Evolutionary conservation across 257 asterid species (phyloP), one percentile per base, ranked within the genome.

Genomic region (Datura wrightii): DNA sequence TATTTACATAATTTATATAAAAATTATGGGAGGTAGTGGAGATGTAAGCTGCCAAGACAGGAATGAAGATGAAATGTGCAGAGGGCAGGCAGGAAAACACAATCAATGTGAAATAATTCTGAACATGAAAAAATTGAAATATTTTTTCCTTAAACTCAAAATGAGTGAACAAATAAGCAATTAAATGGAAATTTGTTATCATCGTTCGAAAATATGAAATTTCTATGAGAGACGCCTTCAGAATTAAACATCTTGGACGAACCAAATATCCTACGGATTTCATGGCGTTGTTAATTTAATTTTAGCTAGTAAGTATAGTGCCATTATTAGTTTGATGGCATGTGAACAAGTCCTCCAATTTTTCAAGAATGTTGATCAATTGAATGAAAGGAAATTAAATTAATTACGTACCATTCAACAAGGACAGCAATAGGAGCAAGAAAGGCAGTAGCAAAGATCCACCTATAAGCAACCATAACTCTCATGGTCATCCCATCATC

Each of bases 381-480:
- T 46, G 59, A 50, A 50, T 48, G 9, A 24, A 65, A 24, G 19
- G 1, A 83, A 14, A 16, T 6, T 8, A 83, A 15, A 4, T 2
- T 31, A 53, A 2, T 37, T 16, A 84, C 10, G 34, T 85, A 85
- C 87, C 87, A 67, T 59, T 85, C 87, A 60, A 80, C 83, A 8
- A 85, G 2, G 1, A 85, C n/a, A 58, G 87, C 87, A 19, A 85
- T 54, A 19, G 87, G 87, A 79, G 19, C 62, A 50, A 85, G 82
- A 71, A 85, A 85, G 18, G 79, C 85, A 53, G 87, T 71, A 24
- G 87, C 87, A 58, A 85, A 85, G 52, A 85, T 71, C 87, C 87
- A 85, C 16, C 87, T 82, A 62, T 85, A 81, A 46, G 87, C 87
- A 44, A 85, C 87, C 87, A 85, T 85, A 85, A 85, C 84, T 79